Conservation (phyloP, 805 yeast species). For the Candida sakaeoensis region DNA sequence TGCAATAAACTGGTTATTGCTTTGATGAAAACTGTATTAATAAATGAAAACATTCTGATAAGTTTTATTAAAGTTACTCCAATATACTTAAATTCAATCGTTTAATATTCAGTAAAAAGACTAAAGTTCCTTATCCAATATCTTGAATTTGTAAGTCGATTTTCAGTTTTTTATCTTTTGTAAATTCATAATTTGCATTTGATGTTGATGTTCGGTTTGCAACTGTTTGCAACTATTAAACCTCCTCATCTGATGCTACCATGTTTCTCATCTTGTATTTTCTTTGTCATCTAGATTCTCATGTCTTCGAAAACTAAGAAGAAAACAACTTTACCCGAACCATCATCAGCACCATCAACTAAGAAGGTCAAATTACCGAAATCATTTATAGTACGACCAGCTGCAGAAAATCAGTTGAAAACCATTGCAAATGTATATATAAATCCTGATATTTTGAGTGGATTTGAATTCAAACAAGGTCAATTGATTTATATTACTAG, state of each 20-base stretch:
- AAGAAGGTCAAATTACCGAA: slow-evolving; percentile 41
- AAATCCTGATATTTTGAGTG: slow-evolving; percentile 43
- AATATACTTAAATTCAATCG: too few species aligned
- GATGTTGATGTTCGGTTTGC: too few species aligned
- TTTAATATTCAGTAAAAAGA: too few species aligned
- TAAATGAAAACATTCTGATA: too few species aligned
- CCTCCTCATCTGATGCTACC: not conserved
- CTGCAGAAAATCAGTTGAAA: slow-evolving; percentile 7
- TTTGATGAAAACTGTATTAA: too few species aligned
- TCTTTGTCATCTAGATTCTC: not conserved
- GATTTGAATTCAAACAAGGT: slow-evolving; percentile 44
- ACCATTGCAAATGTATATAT: slow-evolving; percentile 33
- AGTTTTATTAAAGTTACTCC: too few species aligned
- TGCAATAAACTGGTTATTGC: too few species aligned
- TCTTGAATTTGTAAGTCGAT: too few species aligned
- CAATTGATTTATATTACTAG: slow-evolving; percentile 44
- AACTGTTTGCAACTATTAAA: too few species aligned
- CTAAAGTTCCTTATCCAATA: too few species aligned
- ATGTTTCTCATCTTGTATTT: slow-evolving; percentile 3
- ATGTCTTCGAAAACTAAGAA: slow-evolving; percentile 12
- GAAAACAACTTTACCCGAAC: slow-evolving; percentile 17
- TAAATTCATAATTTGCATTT: too few species aligned
- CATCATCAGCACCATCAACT: slow-evolving; percentile 14
- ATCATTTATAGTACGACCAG: slow-evolving; percentile 38
- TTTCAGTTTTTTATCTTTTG: too few species aligned